phyloP scores from a whole-genome alignment of 768 basidiomycete species.

The Hericium erinaceus region DNA sequence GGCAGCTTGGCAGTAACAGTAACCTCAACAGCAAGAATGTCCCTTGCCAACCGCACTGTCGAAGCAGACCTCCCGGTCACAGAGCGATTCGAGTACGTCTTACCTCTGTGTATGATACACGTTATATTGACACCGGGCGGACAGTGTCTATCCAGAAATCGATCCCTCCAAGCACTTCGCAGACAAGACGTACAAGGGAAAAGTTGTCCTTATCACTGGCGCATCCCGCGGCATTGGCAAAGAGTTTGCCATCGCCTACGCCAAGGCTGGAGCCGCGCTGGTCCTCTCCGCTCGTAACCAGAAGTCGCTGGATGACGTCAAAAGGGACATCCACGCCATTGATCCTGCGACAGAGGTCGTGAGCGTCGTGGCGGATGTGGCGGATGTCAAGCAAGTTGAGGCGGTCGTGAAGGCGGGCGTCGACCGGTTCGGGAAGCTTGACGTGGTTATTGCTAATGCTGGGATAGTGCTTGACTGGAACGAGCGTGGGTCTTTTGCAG shows the following conservation, averaged over 20 bases:
- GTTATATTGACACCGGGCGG: not conserved
- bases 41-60: too few relatives aligned
- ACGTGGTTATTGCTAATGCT: constrained; percentile 8
- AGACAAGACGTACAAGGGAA: constrained; percentile 3
- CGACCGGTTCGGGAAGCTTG: constrained; percentile 1
- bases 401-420: not conserved
- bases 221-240: constrained; percentile 15
- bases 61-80: not conserved
- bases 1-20: too few relatives aligned
- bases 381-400: not conserved
- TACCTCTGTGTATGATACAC: not conserved
- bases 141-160: constrained; percentile 4
- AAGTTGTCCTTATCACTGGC: constrained; percentile 17
- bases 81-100: not conserved
- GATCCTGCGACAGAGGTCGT: not conserved
- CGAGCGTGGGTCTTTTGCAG: not conserved
- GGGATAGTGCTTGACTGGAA: not conserved
- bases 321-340: not conserved
- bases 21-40: too few relatives aligned
- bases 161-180: constrained; percentile 2
- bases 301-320: not conserved
- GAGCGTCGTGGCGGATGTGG: constrained; percentile 4
- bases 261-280: constrained; percentile 11
- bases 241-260: constrained; percentile 11
- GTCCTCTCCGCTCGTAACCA: constrained; percentile 5